phyloP scores from a whole-genome alignment of 139 green algal genomes.

The Chlamydomonas eustigma region DNA sequence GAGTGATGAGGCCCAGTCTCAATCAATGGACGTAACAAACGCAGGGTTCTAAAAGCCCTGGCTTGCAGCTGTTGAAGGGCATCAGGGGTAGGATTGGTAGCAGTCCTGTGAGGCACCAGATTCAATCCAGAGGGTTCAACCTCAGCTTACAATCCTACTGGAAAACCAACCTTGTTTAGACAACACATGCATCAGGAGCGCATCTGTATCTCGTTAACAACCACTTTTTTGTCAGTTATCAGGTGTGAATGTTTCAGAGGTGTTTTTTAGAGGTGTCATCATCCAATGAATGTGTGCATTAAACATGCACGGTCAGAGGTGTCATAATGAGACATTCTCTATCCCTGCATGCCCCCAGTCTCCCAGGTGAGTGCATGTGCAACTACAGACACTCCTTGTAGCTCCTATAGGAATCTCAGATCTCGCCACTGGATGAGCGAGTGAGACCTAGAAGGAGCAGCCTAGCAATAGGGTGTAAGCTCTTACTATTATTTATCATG shows the following conservation, averaged over 20 bases:
- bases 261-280: too few species aligned
- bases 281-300: neutral
- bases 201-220: too few species aligned
- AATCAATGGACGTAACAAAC: neutral
- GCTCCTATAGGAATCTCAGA: conserved; percentile 40
- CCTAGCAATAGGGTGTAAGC: too few species aligned
- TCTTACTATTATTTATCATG: too few species aligned
- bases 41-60: neutral
- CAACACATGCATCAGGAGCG: too few species aligned
- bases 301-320: neutral
- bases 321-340: neutral
- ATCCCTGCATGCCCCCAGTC: conserved; percentile 8
- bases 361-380: neutral
- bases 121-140: too few species aligned
- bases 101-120: too few species aligned
- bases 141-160: too few species aligned
- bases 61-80: conserved; percentile 16
- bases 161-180: too few species aligned
- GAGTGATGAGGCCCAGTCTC: too few species aligned
- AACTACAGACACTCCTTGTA: conserved; percentile 9
- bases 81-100: neutral
- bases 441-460: conserved; percentile 48
- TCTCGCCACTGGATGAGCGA: conserved; percentile 23
- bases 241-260: too few species aligned
- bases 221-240: too few species aligned